Conservation (phyloP, 495 filamentous ascomycete genomes). For the Durotheca rogersii region DNA sequence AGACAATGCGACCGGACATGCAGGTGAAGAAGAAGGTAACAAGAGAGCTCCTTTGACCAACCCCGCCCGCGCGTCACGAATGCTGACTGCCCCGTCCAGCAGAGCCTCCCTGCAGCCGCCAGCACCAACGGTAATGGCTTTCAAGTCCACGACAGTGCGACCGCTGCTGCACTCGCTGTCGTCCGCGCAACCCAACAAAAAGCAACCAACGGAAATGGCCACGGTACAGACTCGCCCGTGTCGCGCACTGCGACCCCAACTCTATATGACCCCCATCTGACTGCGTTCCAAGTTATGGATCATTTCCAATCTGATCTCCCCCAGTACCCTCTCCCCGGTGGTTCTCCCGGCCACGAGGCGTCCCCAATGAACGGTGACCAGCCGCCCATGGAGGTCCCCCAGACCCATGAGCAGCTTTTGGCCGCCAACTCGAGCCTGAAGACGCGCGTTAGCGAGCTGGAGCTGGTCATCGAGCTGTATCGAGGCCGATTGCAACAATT, state of each 20-base stretch:
- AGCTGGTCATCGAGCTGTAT: slow-evolving; percentile 94
- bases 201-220: slow-evolving; percentile 68
- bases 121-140: slow-evolving; percentile 62
- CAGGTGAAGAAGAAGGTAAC: slow-evolving; percentile 85
- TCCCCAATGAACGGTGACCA: slow-evolving; percentile 73
- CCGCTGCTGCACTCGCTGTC: slow-evolving; percentile 37
- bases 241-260: slow-evolving; percentile 84
- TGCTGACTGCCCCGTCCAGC: slow-evolving; percentile 35
- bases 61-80: slow-evolving; percentile 2
- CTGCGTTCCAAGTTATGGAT: slow-evolving; percentile 71
- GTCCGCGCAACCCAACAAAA: slow-evolving; percentile 69
- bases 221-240: slow-evolving; percentile 80
- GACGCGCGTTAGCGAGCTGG: slow-evolving; percentile 88
- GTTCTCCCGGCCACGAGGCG: slow-evolving; percentile 61
- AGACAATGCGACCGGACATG: slow-evolving; percentile 74
- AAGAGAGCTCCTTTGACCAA: slow-evolving; percentile 11
- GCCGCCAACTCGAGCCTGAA: slow-evolving; percentile 78
- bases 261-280: slow-evolving; percentile 60
- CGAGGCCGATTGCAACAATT: slow-evolving; percentile 83
- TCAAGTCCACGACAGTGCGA: slow-evolving; percentile 38
- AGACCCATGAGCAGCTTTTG: slow-evolving; percentile 76
- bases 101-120: slow-evolving; percentile 50
- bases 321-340: slow-evolving; percentile 54
- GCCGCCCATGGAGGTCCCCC: slow-evolving; percentile 66
- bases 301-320: slow-evolving; percentile 53